Evolutionary conservation across 495 filamentous ascomycete species (phyloP).

Genomic region (Penicillium turbatum): DNA sequence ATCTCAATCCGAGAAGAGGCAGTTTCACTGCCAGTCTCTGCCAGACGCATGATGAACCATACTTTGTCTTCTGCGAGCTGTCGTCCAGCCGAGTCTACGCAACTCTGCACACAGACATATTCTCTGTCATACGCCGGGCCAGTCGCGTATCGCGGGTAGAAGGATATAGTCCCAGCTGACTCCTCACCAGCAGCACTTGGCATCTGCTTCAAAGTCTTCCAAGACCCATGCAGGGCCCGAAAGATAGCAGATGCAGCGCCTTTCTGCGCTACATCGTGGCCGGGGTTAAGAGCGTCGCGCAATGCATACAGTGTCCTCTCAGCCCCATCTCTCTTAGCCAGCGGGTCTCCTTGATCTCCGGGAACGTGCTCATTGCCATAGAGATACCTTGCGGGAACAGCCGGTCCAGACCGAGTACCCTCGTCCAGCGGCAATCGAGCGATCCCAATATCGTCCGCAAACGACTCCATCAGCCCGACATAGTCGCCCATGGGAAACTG

Average conservation of each 20-base stretch:
- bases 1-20: slow-evolving; percentile 10
- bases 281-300: slow-evolving; percentile 7
- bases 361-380: neutral
- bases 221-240: slow-evolving; percentile 67
- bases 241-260: slow-evolving; percentile 53
- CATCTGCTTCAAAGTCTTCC: slow-evolving; percentile 55
- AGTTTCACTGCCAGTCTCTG: slow-evolving; percentile 3
- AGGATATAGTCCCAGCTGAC: slow-evolving; percentile 51
- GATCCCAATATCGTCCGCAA: slow-evolving; percentile 51
- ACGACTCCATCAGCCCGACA: slow-evolving; percentile 69
- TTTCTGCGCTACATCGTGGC: neutral
- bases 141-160: slow-evolving; percentile 51
- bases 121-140: slow-evolving; percentile 22
- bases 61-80: neutral
- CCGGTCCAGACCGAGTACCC: slow-evolving; percentile 24
- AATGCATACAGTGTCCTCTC: slow-evolving; percentile 22
- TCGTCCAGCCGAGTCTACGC: neutral
- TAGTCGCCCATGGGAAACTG: slow-evolving; percentile 85
- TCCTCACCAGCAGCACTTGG: slow-evolving; percentile 8
- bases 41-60: slow-evolving; percentile 15
- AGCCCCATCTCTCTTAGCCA: neutral
- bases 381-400: slow-evolving; percentile 36
- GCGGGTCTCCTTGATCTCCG: neutral
- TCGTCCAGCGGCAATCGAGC: slow-evolving; percentile 10
- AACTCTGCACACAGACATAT: slow-evolving; percentile 29